Percentiles rank a stretch among this genome's conserved stretches.
These are phyloP conservation scores for Candida awuae DNA, from an alignment of 805 yeast genomes.

Conservation along the genomic window DNA sequence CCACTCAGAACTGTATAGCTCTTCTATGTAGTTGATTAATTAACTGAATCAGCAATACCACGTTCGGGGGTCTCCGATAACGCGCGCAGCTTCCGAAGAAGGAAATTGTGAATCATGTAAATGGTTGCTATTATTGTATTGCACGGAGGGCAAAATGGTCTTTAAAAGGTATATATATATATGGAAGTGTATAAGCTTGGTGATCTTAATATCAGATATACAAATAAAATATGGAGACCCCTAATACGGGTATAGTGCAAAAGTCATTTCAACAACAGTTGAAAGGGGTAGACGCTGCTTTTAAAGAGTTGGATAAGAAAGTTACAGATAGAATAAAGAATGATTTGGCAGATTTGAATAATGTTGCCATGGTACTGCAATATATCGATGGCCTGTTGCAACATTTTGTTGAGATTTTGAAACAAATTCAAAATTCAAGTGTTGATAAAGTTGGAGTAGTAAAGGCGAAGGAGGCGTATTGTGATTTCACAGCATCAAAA, in stretches of 20 bases:
- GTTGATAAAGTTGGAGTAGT: slow-evolving; percentile 5
- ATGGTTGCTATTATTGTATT: no score
- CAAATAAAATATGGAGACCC: slow-evolving; percentile 2
- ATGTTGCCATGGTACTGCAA: background rate
- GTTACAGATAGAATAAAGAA: slow-evolving; percentile 1
- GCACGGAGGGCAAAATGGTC: no score
- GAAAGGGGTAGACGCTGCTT: slow-evolving; percentile 2
- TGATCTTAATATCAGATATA: no score
- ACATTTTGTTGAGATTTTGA: background rate
- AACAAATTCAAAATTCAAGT: background rate
- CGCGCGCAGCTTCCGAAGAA: background rate
- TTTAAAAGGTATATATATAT: no score
- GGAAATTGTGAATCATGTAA: no score
- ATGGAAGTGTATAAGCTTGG: no score
- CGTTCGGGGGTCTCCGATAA: no score
- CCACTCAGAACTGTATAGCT: no score
- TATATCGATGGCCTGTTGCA: background rate
- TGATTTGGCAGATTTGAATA: background rate
- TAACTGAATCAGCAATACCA: no score
- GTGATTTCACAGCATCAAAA: slow-evolving; percentile 2
- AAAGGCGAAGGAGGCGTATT: slow-evolving; percentile 4
- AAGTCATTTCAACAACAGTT: slow-evolving; percentile 3
- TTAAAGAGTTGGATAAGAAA: slow-evolving; percentile 4
- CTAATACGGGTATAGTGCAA: slow-evolving; percentile 4
- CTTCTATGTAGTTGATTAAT: no score